These are phyloP conservation scores for Ambrosiella beaveri DNA, from an alignment of 2,329 filamentous ascomycete species.

Conservation along the genomic window DNA sequence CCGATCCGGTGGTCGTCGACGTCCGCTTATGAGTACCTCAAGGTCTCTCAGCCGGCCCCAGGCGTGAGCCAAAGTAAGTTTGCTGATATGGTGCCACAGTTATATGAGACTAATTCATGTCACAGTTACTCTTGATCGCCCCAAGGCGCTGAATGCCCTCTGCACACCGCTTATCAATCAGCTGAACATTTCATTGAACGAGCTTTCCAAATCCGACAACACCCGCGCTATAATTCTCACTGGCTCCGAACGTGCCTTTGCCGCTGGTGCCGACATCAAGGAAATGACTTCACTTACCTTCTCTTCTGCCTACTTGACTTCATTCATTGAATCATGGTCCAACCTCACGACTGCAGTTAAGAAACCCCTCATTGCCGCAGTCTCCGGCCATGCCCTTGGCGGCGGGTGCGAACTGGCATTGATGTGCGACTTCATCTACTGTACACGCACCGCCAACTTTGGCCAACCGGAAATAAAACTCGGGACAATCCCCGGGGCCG, in stretches of 20 bases:
- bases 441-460: slow-evolving; percentile 70
- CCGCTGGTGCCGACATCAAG: slow-evolving; percentile 94
- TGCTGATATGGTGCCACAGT: slow-evolving; percentile 4
- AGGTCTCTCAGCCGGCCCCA: slow-evolving; percentile 68
- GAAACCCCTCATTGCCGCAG: slow-evolving; percentile 85
- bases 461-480: slow-evolving; percentile 96
- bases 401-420: slow-evolving; percentile 93
- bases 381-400: slow-evolving; percentile 85
- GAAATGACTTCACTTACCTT: slow-evolving; percentile 94
- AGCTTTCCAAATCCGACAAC: slow-evolving; percentile 50
- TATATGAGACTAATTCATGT: not conserved
- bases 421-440: slow-evolving; percentile 95
- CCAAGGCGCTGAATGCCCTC: slow-evolving; percentile 88
- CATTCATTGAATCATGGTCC: slow-evolving; percentile 95
- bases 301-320: slow-evolving; percentile 65
- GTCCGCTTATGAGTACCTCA: slow-evolving; percentile 58
- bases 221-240: slow-evolving; percentile 71
- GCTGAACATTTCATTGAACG: slow-evolving; percentile 60
- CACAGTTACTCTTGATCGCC: slow-evolving; percentile 77
- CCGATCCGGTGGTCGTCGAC: slow-evolving; percentile 15
- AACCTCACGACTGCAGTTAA: slow-evolving; percentile 67
- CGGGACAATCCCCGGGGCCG: slow-evolving; percentile 79
- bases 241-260: slow-evolving; percentile 78
- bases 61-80: slow-evolving; percentile 70
- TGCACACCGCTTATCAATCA: slow-evolving; percentile 80